Percentiles rank a stretch among this genome's conserved stretches.
Conservation (phyloP, 441 rosid genomes). For the Adansonia grandidieri region DNA sequence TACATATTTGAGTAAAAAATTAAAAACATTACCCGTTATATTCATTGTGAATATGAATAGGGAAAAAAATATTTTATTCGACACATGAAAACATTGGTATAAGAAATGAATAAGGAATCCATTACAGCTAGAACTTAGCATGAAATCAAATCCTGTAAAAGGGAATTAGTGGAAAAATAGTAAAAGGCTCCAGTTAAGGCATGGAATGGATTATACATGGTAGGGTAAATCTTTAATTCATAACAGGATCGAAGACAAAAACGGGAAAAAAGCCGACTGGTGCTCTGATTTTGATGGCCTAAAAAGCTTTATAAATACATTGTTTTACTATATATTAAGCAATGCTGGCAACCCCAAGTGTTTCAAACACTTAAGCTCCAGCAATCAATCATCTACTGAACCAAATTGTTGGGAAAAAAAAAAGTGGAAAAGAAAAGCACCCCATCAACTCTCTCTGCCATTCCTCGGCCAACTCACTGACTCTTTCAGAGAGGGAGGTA, state of each 20-base stretch:
- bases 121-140: conserved; percentile 21
- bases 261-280: not conserved
- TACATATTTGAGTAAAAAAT: not conserved
- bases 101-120: not conserved
- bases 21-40: not conserved
- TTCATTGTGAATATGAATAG: not conserved
- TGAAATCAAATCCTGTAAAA: not conserved
- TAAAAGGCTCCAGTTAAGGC: not conserved
- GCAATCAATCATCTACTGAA: not conserved
- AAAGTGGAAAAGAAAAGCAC: not conserved
- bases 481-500: conserved; percentile 28
- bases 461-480: conserved; percentile 28
- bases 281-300: conserved; percentile 19
- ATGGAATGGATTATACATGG: not conserved
- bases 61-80: not conserved
- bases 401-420: not conserved
- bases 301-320: not conserved
- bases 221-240: conserved; percentile 21
- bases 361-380: not conserved
- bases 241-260: not conserved
- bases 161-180: not conserved
- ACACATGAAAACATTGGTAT: not conserved
- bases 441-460: conserved; percentile 27
- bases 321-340: not conserved
- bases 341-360: not conserved